Evolutionary conservation across 805 yeast genomes (phyloP), one percentile per base, ranked within the genome.

Genomic region (Zygoascus biomembranicola): DNA sequence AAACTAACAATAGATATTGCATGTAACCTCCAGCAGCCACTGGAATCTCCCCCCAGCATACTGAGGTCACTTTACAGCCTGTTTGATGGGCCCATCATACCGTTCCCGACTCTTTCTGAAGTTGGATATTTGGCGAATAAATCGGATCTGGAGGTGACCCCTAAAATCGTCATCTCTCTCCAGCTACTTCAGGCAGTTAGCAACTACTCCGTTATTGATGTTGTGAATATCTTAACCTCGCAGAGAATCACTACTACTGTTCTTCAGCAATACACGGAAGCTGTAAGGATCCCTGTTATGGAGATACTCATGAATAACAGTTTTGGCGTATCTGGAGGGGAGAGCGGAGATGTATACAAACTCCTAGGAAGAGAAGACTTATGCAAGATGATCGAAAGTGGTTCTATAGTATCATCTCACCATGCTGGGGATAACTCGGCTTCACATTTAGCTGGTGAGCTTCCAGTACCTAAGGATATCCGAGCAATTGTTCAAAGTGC

Each of bases 181-280:
- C 51, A 52, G 20, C 45, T 61, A 8, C 53, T 57, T 32, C 53
- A 55, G 32, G 46, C 47, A 1, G 23, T 8, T 65, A 83, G 19
- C 79, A 81, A 5, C 0, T 69, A 80, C 0, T 74, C 77, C 0
- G 70, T 79, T 0, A 70, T 66, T 10, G 81, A 82, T 54, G 74
- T 88, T 26, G 77, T 87, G 1, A 81, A 77, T 55, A 68, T 84
- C 62, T 77, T 88, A 76, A 77, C 77, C 9, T 83, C 80, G 35
- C 76, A 77, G 55, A 77, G 76, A 4, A 75, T 88, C 10, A 50
- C 50, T 18, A 71, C 75, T 1, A 62, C 70, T 18, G 66, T 77
- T 48, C 66, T 89, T 5, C 87, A 85, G 43, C 77, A 89, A 0
- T 85, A 76, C 59, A 96, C 96, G 0, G 68, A 81, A 2, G 96